Evolutionary conservation across 768 basidiomycete species (phyloP).

Genomic region (Punctularia strigosozonata): DNA sequence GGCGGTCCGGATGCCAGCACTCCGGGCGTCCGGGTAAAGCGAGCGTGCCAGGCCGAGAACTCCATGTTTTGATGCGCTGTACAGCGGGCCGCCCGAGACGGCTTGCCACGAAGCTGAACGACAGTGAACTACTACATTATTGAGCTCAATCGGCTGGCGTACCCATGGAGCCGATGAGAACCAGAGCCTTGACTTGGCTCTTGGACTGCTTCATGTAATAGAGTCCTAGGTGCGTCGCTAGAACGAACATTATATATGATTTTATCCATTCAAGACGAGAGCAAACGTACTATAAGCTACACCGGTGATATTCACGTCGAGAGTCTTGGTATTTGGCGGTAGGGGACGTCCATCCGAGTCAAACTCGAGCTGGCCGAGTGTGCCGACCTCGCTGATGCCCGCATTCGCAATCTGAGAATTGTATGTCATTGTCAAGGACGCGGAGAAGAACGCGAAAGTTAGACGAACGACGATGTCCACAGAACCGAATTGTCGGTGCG

Average conservation of each 20-base stretch:
- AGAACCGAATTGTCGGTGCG: slow-evolving; percentile 12
- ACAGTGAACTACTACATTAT: background rate
- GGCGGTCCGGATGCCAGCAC: slow-evolving; percentile 13
- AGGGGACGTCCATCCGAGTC: slow-evolving; percentile 15
- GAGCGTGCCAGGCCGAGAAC: slow-evolving; percentile 19
- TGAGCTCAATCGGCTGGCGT: slow-evolving; percentile 1
- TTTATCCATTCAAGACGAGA: background rate
- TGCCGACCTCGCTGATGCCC: slow-evolving; percentile 6
- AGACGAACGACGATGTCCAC: slow-evolving; percentile 20
- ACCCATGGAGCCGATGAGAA: slow-evolving; percentile 23
- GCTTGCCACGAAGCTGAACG: slow-evolving; percentile 15
- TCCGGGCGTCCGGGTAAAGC: slow-evolving; percentile 7
- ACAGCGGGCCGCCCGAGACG: slow-evolving; percentile 12
- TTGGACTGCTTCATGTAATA: slow-evolving; percentile 14
- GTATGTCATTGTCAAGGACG: background rate
- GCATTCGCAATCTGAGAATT: slow-evolving; percentile 12
- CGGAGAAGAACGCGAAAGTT: background rate
- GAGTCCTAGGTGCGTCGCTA: slow-evolving; percentile 20
- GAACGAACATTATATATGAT: background rate
- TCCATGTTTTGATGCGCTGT: slow-evolving; percentile 19
- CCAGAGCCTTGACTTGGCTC: slow-evolving; percentile 15
- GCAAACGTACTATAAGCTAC: slow-evolving; percentile 19
- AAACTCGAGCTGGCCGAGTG: slow-evolving; percentile 3
- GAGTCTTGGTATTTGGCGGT: slow-evolving; percentile 14
- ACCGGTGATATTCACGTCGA: slow-evolving; percentile 19